Evolutionary conservation across 139 green algal species (phyloP).

Genomic region (Picochlorum sp.): DNA sequence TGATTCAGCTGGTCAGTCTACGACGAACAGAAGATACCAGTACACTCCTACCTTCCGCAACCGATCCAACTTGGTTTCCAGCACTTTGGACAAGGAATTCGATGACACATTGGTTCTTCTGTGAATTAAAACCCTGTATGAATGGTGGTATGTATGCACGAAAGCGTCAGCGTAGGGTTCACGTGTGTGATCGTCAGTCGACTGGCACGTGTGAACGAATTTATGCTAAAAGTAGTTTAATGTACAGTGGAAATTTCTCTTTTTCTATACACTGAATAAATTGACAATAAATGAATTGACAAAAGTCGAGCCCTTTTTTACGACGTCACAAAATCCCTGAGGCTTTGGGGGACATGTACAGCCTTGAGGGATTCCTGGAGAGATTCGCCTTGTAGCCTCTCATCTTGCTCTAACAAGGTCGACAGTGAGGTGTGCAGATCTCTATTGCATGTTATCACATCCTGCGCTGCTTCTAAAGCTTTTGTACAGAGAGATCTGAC

Average conservation of each 20-base stretch:
- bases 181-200: too few species aligned
- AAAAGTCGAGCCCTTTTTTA: too few species aligned
- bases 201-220: too few species aligned
- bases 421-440: conserved; percentile 38
- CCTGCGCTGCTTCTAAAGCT: conserved; percentile 55
- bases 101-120: conserved; percentile 9
- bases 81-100: conserved; percentile 9
- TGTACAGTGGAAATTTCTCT: too few species aligned
- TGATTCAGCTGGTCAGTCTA: too few species aligned
- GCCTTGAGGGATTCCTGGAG: conserved; percentile 15
- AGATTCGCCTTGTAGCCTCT: conserved; percentile 50
- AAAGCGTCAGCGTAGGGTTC: too few species aligned
- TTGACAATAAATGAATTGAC: too few species aligned
- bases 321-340: conserved; percentile 15
- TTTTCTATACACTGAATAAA: too few species aligned
- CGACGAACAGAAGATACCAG: too few species aligned
- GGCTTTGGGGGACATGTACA: conserved; percentile 4
- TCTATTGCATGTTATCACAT: conserved; percentile 49
- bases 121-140: too few species aligned
- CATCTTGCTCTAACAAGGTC: conserved; percentile 33
- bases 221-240: too few species aligned
- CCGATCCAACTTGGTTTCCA: conserved; percentile 16
- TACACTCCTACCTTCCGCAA: not conserved
- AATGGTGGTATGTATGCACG: too few species aligned
- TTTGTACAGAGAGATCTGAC: conserved; percentile 55